Evolutionary conservation across 257 asterid species (phyloP).

Genomic region (Fraxinus excelsior): DNA sequence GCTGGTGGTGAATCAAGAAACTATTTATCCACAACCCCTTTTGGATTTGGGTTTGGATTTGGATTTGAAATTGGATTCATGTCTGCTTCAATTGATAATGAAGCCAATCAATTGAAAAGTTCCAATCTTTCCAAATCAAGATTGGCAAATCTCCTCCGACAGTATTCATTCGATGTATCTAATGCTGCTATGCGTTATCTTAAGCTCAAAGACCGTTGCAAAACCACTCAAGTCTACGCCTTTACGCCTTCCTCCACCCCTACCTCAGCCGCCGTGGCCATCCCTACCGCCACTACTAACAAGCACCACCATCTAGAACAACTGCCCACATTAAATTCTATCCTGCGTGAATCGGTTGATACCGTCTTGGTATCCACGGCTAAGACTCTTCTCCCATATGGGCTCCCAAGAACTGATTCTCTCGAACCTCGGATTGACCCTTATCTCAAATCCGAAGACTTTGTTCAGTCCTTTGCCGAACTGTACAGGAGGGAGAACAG

Average conservation of each 20-base stretch:
- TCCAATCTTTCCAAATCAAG: constrained; percentile 35
- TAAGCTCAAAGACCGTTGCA: constrained; percentile 57
- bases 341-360: constrained; percentile 33
- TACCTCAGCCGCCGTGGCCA: constrained; percentile 8
- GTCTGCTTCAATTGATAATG: constrained; percentile 48
- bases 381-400: constrained; percentile 45
- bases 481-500: constrained; percentile 34
- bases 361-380: constrained; percentile 26
- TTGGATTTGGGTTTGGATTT: neutral
- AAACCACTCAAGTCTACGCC: constrained; percentile 60
- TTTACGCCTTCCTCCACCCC: constrained; percentile 34
- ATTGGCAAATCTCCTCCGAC: constrained; percentile 51
- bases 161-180: constrained; percentile 29
- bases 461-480: constrained; percentile 45
- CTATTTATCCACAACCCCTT: neutral
- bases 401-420: constrained; percentile 41
- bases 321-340: constrained; percentile 46
- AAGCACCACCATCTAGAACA: constrained; percentile 19
- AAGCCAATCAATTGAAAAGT: constrained; percentile 27
- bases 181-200: constrained; percentile 40
- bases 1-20: neutral
- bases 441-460: constrained; percentile 46
- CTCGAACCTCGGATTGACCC: constrained; percentile 49
- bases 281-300: constrained; percentile 14
- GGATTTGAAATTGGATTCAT: constrained; percentile 23